Evolutionary conservation across 371 early-diverging fungal genomes (phyloP).

Genomic region (Dentiscutata heterogama): DNA sequence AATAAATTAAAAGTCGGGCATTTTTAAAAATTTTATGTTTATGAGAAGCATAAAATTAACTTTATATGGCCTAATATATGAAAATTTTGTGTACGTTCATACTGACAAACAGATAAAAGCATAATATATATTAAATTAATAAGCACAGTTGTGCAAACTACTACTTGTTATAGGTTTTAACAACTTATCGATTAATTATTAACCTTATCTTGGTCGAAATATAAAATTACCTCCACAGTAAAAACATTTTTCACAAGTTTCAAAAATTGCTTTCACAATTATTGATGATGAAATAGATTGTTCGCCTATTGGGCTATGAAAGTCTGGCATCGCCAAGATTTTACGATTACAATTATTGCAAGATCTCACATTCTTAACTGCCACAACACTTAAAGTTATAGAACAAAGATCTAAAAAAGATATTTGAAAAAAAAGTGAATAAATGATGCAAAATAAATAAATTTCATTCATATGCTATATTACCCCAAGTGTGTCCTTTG

Average conservation of each 20-base stretch:
- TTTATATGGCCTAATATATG: too few relatives aligned
- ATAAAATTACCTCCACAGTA: constrained; percentile 39
- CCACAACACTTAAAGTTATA: constrained; percentile 15
- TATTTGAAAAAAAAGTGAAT: neutral
- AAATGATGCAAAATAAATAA: neutral
- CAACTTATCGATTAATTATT: too few relatives aligned
- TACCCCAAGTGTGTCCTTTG: constrained; percentile 38
- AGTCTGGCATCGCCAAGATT: neutral
- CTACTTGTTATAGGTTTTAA: too few relatives aligned
- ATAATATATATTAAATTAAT: too few relatives aligned
- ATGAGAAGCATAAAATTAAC: too few relatives aligned
- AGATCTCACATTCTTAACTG: constrained; percentile 8
- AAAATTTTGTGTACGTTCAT: too few relatives aligned
- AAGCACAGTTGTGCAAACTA: too few relatives aligned
- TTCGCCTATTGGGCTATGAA: neutral
- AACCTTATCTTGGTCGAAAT: neutral
- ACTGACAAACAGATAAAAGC: too few relatives aligned
- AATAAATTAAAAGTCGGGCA: too few relatives aligned
- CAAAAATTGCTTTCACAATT: constrained; percentile 32
- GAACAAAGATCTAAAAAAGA: constrained; percentile 24
- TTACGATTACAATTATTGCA: constrained; percentile 37
- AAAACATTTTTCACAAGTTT: constrained; percentile 20
- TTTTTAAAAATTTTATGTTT: too few relatives aligned
- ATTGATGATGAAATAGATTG: neutral
- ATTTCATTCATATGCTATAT: neutral